Percentiles rank a stretch among this genome's conserved stretches.
Evolutionary conservation across 441 rosid genomes (phyloP).

Genomic region (Viola pubescens): DNA sequence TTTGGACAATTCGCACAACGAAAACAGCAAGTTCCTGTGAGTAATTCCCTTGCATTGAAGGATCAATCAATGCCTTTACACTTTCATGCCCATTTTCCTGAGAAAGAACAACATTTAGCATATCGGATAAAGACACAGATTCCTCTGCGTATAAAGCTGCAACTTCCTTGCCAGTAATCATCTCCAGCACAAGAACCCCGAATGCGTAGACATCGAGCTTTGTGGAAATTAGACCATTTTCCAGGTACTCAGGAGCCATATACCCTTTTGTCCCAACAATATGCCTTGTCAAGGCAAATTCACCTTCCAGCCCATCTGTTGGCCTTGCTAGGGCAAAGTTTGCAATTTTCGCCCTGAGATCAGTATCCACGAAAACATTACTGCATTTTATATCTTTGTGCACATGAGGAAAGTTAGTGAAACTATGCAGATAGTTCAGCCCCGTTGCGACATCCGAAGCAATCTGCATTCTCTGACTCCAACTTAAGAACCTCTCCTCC

Average conservation of each 20-base stretch:
- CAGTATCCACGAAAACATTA: slow-evolving; percentile 49
- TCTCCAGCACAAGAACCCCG: slow-evolving; percentile 62
- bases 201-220: slow-evolving; percentile 76
- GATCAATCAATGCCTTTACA: slow-evolving; percentile 29
- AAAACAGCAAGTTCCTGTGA: slow-evolving; percentile 32
- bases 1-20: slow-evolving; percentile 34
- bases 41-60: slow-evolving; percentile 31
- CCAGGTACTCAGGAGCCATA: slow-evolving; percentile 79
- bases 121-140: slow-evolving; percentile 24
- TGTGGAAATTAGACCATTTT: slow-evolving; percentile 61
- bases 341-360: slow-evolving; percentile 64
- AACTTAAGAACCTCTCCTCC: slow-evolving; percentile 32
- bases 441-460: slow-evolving; percentile 66
- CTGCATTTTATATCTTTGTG: slow-evolving; percentile 54
- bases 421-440: slow-evolving; percentile 68
- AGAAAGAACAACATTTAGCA: slow-evolving; percentile 14
- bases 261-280: slow-evolving; percentile 73
- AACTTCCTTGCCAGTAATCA: slow-evolving; percentile 51
- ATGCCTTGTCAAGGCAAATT: slow-evolving; percentile 57
- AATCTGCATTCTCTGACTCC: slow-evolving; percentile 54
- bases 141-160: slow-evolving; percentile 29
- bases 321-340: slow-evolving; percentile 60
- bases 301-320: slow-evolving; percentile 34
- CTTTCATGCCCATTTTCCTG: slow-evolving; percentile 27
- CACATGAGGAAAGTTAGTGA: slow-evolving; percentile 54